Conservation (phyloP, 768 basidiomycete genomes). For the Tulasnella sp. region DNA sequence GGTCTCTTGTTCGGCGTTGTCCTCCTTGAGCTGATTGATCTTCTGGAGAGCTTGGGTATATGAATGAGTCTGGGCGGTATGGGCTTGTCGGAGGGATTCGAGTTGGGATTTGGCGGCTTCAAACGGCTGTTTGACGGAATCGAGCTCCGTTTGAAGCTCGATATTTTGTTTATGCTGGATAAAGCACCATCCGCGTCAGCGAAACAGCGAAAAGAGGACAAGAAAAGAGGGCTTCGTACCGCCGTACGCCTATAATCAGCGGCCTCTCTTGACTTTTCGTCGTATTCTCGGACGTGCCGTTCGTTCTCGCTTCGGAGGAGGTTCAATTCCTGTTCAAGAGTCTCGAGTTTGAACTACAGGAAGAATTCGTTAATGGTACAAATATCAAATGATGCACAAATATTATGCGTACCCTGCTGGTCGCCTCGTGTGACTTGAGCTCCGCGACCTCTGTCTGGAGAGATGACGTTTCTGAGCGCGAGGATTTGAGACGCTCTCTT, state of each 20-base stretch:
- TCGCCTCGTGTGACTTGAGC: slow-evolving; percentile 61
- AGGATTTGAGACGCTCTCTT: slow-evolving; percentile 58
- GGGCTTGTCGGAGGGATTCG: slow-evolving; percentile 60
- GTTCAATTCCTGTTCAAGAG: slow-evolving; percentile 69
- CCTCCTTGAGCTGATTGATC: slow-evolving; percentile 62
- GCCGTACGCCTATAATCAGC: slow-evolving; percentile 72
- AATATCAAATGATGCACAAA: too few species aligned
- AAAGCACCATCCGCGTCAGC: neutral
- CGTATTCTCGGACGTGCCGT: slow-evolving; percentile 57
- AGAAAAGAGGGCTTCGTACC: slow-evolving; percentile 19
- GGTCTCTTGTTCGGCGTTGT: slow-evolving; percentile 76
- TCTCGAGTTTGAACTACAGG: slow-evolving; percentile 72
- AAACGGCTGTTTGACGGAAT: slow-evolving; percentile 57
- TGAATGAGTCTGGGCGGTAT: slow-evolving; percentile 61
- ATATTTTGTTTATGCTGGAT: slow-evolving; percentile 55
- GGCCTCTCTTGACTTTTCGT: slow-evolving; percentile 68
- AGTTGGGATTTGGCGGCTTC: slow-evolving; percentile 57
- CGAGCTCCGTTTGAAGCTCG: slow-evolving; percentile 65
- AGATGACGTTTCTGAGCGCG: slow-evolving; percentile 58
- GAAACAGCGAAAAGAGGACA: neutral
- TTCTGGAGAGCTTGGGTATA: slow-evolving; percentile 66
- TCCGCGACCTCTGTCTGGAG: slow-evolving; percentile 63
- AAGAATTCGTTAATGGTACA: slow-evolving; percentile 15
- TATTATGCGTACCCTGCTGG: slow-evolving; percentile 62
- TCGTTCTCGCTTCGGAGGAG: slow-evolving; percentile 68